Conservation (phyloP, 176 grass and related monocot species). For the Ensete ventricosum region DNA sequence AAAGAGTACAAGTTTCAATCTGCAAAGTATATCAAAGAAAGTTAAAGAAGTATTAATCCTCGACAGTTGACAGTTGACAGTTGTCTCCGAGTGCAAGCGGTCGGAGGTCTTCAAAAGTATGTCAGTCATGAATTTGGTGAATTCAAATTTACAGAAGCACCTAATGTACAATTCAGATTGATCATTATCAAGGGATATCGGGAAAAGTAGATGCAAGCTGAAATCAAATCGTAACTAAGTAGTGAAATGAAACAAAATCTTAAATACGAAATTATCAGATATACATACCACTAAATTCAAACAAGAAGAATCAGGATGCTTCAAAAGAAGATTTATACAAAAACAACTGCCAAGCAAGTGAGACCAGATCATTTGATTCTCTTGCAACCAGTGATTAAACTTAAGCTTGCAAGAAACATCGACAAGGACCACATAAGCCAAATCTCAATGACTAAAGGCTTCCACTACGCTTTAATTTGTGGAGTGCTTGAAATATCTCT, state of each 20-base stretch:
- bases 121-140: too few relatives aligned
- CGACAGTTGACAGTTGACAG: too few relatives aligned
- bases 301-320: background rate
- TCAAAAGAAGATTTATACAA: background rate
- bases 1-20: too few relatives aligned
- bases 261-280: background rate
- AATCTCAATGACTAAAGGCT: background rate
- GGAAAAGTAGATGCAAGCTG: too few relatives aligned
- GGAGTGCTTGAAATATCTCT: conserved; percentile 27
- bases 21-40: too few relatives aligned
- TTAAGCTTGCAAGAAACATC: background rate
- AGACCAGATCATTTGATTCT: background rate
- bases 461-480: conserved; percentile 15
- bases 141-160: too few relatives aligned
- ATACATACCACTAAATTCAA: background rate
- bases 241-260: background rate
- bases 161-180: too few relatives aligned
- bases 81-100: too few relatives aligned
- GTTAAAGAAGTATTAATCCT: too few relatives aligned
- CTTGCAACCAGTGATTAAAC: background rate
- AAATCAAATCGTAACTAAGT: too few relatives aligned
- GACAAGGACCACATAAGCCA: background rate
- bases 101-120: too few relatives aligned
- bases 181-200: too few relatives aligned
- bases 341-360: background rate